These are phyloP conservation scores for Fusarium solani-melongenae DNA, from an alignment of 2,329 filamentous ascomycete species.

Conservation along the genomic window DNA sequence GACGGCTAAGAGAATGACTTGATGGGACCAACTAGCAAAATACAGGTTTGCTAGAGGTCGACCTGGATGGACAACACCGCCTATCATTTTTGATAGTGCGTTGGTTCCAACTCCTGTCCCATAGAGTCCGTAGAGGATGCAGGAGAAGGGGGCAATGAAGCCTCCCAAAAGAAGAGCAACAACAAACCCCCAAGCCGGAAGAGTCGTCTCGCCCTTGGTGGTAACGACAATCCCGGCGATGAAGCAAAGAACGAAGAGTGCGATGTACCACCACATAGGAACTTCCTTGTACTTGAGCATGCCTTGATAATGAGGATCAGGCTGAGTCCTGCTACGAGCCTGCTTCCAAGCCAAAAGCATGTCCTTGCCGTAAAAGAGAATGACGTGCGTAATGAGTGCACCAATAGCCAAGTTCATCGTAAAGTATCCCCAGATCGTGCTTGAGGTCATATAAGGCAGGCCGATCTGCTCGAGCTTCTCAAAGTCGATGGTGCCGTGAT, in stretches of 20 bases:
- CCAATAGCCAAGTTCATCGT: slow-evolving; percentile 47
- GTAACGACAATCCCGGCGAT: slow-evolving; percentile 49
- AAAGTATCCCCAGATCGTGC: slow-evolving; percentile 42
- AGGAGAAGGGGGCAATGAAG: slow-evolving; percentile 51
- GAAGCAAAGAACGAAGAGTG: slow-evolving; percentile 46
- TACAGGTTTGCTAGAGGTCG: slow-evolving; percentile 56
- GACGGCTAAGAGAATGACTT: slow-evolving; percentile 48
- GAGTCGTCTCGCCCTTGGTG: slow-evolving; percentile 49
- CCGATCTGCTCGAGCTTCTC: slow-evolving; percentile 40
- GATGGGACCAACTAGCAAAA: slow-evolving; percentile 51
- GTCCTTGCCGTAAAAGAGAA: slow-evolving; percentile 28
- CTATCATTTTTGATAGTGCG: slow-evolving; percentile 55
- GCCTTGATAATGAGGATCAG: slow-evolving; percentile 54
- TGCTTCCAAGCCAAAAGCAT: slow-evolving; percentile 20
- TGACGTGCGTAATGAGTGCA: slow-evolving; percentile 33
- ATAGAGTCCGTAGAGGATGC: slow-evolving; percentile 44
- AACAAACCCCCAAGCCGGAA: slow-evolving; percentile 51
- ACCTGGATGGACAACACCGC: slow-evolving; percentile 57
- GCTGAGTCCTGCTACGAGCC: slow-evolving; percentile 26
- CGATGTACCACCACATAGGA: slow-evolving; percentile 51
- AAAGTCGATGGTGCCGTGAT: slow-evolving; percentile 41
- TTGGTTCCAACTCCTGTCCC: slow-evolving; percentile 35
- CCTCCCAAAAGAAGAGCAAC: slow-evolving; percentile 46
- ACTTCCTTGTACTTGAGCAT: slow-evolving; percentile 55
- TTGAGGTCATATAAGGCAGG: slow-evolving; percentile 43